phyloP scores from a whole-genome alignment of 1,284 basidiomycete species.

The Cronartium quercuum region DNA sequence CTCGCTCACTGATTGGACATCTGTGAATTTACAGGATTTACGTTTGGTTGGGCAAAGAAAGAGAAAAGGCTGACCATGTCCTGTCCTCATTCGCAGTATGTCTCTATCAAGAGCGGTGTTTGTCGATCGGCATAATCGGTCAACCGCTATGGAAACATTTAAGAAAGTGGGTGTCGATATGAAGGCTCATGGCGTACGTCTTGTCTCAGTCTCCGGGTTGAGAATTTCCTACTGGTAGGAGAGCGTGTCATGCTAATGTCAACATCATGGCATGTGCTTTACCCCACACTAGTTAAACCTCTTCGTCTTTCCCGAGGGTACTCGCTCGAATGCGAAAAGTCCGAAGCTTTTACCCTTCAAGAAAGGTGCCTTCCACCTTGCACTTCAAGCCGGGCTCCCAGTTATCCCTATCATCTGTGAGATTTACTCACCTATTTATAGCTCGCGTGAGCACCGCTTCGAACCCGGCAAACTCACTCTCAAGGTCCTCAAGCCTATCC shows the following conservation, averaged over 20 bases:
- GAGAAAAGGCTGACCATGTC: neutral
- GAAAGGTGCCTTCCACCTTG: conserved; percentile 96
- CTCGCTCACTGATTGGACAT: too few relatives aligned
- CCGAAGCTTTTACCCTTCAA: conserved; percentile 80
- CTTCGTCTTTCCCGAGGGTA: conserved; percentile 91
- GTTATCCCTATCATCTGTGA: conserved; percentile 88
- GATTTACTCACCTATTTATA: conserved; percentile 55
- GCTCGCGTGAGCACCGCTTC: conserved; percentile 55
- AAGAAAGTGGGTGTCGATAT: conserved; percentile 72
- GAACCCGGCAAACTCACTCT: conserved; percentile 71
- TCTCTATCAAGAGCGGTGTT: conserved; percentile 85
- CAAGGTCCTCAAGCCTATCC: conserved; percentile 52
- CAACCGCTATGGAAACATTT: conserved; percentile 68
- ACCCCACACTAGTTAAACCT: conserved; percentile 58
- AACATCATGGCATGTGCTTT: neutral
- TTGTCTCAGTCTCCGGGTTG: neutral
- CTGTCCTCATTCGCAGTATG: conserved; percentile 53
- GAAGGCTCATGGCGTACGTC: conserved; percentile 58
- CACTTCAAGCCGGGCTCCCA: conserved; percentile 59
- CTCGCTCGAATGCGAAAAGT: conserved; percentile 64
- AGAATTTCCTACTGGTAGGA: too few relatives aligned
- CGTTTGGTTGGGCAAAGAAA: neutral
- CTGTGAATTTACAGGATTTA: neutral
- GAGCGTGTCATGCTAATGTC: too few relatives aligned
- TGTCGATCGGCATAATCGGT: conserved; percentile 76